Percentiles rank a stretch among this genome's conserved stretches.
These are phyloP conservation scores for Citrus maxima DNA, from an alignment of 345 rosid species.

Conservation along the genomic window DNA sequence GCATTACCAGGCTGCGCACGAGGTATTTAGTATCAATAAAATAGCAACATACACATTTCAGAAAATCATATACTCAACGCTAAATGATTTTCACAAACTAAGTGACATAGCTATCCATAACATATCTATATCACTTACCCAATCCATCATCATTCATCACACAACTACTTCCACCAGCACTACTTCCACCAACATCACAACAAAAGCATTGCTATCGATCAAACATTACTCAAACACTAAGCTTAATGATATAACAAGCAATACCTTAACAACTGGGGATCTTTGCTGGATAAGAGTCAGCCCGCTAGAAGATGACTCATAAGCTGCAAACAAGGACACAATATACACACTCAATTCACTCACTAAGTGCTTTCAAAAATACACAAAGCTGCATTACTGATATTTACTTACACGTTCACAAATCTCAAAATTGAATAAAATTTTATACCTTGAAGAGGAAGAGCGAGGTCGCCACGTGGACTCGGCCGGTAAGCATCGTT, in stretches of 20 bases:
- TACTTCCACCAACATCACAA: not conserved
- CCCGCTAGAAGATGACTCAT: constrained; percentile 46
- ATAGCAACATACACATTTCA: not conserved
- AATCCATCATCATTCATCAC: not conserved
- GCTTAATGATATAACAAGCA: not conserved
- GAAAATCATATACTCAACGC: not conserved
- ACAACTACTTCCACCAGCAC: not conserved
- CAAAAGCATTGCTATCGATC: not conserved
- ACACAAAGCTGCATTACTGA: not conserved
- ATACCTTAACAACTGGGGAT: constrained; percentile 77
- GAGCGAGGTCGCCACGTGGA: constrained; percentile 73
- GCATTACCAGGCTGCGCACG: not conserved
- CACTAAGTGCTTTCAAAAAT: not conserved
- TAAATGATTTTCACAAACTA: not conserved
- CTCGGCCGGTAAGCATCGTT: constrained; percentile 72
- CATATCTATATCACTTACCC: not conserved
- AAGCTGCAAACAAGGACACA: constrained; percentile 42
- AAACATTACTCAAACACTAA: not conserved
- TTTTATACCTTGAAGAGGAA: constrained; percentile 74
- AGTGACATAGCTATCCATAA: not conserved
- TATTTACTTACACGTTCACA: not conserved
- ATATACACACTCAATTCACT: not conserved
- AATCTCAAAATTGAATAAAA: not conserved
- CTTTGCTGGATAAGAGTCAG: constrained; percentile 69
- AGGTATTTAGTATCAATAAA: too few species aligned